Conservation (phyloP, 768 basidiomycete genomes). For the Mycena haematopus region DNA sequence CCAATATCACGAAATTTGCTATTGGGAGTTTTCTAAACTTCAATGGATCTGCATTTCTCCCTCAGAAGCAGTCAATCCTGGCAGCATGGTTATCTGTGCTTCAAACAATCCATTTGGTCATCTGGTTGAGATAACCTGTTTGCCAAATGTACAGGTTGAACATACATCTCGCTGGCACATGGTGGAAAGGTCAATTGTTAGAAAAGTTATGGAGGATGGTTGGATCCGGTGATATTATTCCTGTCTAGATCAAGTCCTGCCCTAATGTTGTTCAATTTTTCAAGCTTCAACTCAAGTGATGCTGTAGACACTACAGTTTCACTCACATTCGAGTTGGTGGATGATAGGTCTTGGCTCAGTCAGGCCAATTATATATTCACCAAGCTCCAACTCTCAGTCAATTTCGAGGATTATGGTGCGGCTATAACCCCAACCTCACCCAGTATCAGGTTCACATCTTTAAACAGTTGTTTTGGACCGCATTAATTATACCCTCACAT, state of each 20-base stretch:
- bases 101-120: too few relatives aligned
- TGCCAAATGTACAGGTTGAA: too few relatives aligned
- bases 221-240: background rate
- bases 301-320: background rate
- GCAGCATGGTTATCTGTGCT: background rate
- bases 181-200: background rate
- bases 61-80: background rate
- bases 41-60: background rate
- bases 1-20: constrained; percentile 2
- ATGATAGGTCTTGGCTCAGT: background rate
- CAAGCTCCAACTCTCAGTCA: background rate
- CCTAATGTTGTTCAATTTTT: background rate
- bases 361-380: background rate
- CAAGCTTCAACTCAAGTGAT: background rate
- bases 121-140: too few relatives aligned
- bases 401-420: background rate
- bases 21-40: background rate
- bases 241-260: background rate
- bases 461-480: background rate
- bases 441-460: background rate
- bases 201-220: background rate
- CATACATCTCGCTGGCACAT: too few relatives aligned
- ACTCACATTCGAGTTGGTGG: background rate
- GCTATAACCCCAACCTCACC: too few relatives aligned
- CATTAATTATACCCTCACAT: background rate